A percentile compares a stretch with the other conserved stretches of the same genome.
Conservation (phyloP, 108 stramenopile genomes). For the Fragilariopsis cylindrus region DNA sequence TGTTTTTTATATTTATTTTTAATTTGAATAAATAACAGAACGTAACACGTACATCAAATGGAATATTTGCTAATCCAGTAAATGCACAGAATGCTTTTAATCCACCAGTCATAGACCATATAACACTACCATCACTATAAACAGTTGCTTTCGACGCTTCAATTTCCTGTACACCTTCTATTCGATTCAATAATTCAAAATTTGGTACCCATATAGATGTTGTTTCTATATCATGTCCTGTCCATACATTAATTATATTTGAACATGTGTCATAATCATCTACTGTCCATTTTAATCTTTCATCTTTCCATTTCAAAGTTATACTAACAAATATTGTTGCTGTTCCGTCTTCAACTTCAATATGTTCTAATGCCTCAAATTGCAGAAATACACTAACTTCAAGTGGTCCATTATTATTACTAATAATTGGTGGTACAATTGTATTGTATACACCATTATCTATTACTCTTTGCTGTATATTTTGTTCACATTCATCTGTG, state of each 20-base stretch:
- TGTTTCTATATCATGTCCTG: slow-evolving; percentile 17
- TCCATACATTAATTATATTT: neutral
- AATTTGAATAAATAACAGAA: too few species aligned
- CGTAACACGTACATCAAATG: slow-evolving; percentile 1
- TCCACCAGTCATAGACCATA: slow-evolving; percentile 23
- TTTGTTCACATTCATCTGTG: neutral
- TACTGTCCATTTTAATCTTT: slow-evolving; percentile 17
- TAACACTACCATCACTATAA: slow-evolving; percentile 29
- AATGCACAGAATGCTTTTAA: slow-evolving; percentile 25
- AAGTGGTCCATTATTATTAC: neutral
- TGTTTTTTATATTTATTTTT: too few species aligned
- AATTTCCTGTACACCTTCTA: slow-evolving; percentile 19
- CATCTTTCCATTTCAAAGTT: slow-evolving; percentile 19
- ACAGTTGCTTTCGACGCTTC: slow-evolving; percentile 22
- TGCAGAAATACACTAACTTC: slow-evolving; percentile 1
- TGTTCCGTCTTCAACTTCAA: slow-evolving; percentile 26
- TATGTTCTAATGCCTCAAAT: slow-evolving; percentile 9
- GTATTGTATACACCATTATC: slow-evolving; percentile 11
- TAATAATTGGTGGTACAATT: slow-evolving; percentile 19
- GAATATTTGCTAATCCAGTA: slow-evolving; percentile 22
- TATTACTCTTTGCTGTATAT: neutral
- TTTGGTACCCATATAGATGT: slow-evolving; percentile 22
- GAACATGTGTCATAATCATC: slow-evolving; percentile 14
- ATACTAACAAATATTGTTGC: slow-evolving; percentile 21
- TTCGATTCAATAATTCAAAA: slow-evolving; percentile 28